Evolutionary conservation across 2,329 filamentous ascomycete species (phyloP), one percentile per base, ranked within the genome.

Genomic region (Botryotinia narcissicola): DNA sequence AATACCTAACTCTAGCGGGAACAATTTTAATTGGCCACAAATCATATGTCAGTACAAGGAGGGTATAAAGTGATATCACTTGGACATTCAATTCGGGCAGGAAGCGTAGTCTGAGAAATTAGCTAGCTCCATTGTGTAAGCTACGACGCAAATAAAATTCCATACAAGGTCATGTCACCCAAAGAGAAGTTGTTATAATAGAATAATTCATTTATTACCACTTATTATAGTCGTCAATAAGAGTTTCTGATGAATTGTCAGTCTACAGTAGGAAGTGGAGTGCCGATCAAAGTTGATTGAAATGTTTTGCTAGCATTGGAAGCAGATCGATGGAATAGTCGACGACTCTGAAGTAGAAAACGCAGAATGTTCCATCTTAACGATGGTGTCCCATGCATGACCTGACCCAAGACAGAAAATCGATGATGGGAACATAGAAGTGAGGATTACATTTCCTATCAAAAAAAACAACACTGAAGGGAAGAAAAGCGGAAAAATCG

Each of bases 241-340:
- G 16, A 57, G 16, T 9, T 57, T 16, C 14, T 57, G n/a, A 16
- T 54, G n/a, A 18, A 29, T 29, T 32, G 1, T 9, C 5, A 18
- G 14, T 57, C 5, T 29, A 57, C 14, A 18, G 6, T 32, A 32
- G 25, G 25, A 54, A 54, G 51, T 29, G n/a, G 3, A 57, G n/a
- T 3, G 18, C n/a, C 16, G n/a, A 57, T 32, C 51, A 9, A 29
- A 57, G 14, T 57, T 18, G 51, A 57, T 29, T 32, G n/a, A 5
- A 57, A 29, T 0, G 0, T 3, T 14, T 18, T n/a, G 6, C n/a
- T 57, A 18, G n/a, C 7, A 9, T 18, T 29, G 7, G n/a, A 9
- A 57, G 14, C 14, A n/a, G 6, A 9, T 57, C 1, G n/a, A 29
- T 57, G 14, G n/a, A 1, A 57, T 14, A 9, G 25, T n/a, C n/a